A percentile compares a stretch with the other conserved stretches of the same genome.
These are phyloP conservation scores for Pichia terricola DNA, from an alignment of 1,139 yeast genomes.

Conservation along the genomic window DNA sequence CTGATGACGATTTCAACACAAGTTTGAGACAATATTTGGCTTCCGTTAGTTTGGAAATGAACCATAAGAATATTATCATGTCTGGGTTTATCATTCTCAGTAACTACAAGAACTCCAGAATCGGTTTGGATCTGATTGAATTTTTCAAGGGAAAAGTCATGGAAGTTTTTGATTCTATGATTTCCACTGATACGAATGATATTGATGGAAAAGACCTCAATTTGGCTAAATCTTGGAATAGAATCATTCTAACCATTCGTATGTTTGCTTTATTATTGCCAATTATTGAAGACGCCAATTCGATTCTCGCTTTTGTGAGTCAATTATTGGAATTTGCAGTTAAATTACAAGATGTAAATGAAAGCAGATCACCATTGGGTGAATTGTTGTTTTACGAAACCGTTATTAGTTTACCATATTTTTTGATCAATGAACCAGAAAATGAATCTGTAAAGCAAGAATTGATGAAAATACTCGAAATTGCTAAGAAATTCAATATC, in stretches of 20 bases:
- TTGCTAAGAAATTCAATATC: slow-evolving; percentile 34
- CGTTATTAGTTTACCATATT: slow-evolving; percentile 60
- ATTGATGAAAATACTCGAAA: slow-evolving; percentile 36
- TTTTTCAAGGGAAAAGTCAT: slow-evolving; percentile 39
- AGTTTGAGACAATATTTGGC: slow-evolving; percentile 35
- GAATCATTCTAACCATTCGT: slow-evolving; percentile 60
- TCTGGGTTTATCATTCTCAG: slow-evolving; percentile 63
- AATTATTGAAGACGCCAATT: slow-evolving; percentile 34
- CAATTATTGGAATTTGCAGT: slow-evolving; percentile 49
- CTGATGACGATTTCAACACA: slow-evolving; percentile 48
- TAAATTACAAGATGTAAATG: slow-evolving; percentile 37
- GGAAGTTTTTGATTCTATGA: slow-evolving; percentile 57
- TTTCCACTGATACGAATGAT: slow-evolving; percentile 39
- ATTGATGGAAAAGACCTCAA: slow-evolving; percentile 6
- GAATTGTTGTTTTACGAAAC: slow-evolving; percentile 62
- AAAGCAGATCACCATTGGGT: slow-evolving; percentile 45
- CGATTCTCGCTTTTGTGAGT: slow-evolving; percentile 41
- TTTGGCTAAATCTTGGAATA: slow-evolving; percentile 61
- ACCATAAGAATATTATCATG: slow-evolving; percentile 71
- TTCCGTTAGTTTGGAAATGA: slow-evolving; percentile 79
- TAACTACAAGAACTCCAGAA: slow-evolving; percentile 54
- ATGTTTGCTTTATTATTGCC: slow-evolving; percentile 60
- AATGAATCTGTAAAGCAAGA: slow-evolving; percentile 28
- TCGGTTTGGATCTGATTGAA: slow-evolving; percentile 32
- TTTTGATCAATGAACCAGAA: slow-evolving; percentile 37